phyloP scores from a whole-genome alignment of 164 flowering plant genomes.

The Houttuynia cordata region DNA sequence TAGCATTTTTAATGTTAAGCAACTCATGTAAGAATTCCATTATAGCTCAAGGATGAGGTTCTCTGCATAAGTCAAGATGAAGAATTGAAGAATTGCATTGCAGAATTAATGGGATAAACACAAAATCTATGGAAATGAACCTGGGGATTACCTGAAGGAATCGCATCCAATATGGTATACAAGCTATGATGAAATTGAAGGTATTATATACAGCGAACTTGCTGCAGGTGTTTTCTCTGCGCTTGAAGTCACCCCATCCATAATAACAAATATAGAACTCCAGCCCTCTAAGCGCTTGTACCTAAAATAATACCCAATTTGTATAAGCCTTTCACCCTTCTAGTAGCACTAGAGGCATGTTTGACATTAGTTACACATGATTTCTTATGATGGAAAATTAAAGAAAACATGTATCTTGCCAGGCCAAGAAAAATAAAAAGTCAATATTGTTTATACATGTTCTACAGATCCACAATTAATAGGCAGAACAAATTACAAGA shows the following conservation, averaged over 20 bases:
- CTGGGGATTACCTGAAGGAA: conserved; percentile 16
- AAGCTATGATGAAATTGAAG: conserved; percentile 25
- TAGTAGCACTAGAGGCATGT: no score
- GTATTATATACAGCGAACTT: conserved; percentile 14
- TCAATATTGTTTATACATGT: no score
- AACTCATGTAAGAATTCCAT: not conserved
- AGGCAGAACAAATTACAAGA: no score
- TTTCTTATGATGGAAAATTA: no score
- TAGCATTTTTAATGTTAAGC: no score
- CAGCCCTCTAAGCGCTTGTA: conserved; percentile 60
- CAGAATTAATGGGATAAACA: no score
- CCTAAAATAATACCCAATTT: conserved; percentile 23
- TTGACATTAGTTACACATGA: no score
- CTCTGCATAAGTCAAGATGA: not conserved
- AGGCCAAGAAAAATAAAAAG: no score
- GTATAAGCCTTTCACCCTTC: not conserved
- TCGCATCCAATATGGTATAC: conserved; percentile 19
- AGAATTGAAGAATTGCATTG: not conserved
- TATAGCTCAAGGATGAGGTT: not conserved
- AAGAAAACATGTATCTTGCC: no score
- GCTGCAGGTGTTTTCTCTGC: conserved; percentile 28
- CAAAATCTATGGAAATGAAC: not conserved
- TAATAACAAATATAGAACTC: conserved; percentile 71
- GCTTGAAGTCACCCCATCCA: conserved; percentile 46
- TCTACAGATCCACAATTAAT: no score